Evolutionary conservation across 495 filamentous ascomycete genomes (phyloP), one percentile per base, ranked within the genome.

Genomic region (Letharia lupina): DNA sequence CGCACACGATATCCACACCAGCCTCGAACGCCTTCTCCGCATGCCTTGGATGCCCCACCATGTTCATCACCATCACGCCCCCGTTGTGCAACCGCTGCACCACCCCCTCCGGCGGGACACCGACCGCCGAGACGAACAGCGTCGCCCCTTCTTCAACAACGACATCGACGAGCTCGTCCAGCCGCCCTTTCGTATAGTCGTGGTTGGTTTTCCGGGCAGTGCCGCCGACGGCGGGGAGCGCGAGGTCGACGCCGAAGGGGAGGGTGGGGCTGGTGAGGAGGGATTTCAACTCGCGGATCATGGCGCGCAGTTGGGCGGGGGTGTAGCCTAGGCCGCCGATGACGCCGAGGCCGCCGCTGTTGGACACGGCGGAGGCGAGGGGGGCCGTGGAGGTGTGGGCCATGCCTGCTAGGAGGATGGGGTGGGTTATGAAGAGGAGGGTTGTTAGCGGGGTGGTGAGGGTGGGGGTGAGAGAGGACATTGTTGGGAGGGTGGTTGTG

Each of bases 21-120:
- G 84, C 80, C 50, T 88, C 82, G 6, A 96, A 80, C 39, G 91
- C 91, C 79, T 95, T 94, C 70, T 84, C 82, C 0, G 91, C 91
- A 74, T 96, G 91, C 70, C 86, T 88, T n/a, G 91, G 91, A 60
- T 87, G 85, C 0, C 91, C 91, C n/a, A 95, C 91, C 91, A 96
- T 96, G 73, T 95, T 96, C 91, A 95, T 95, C 33, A 95, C 79
- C 58, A 93, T 72, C 41, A 96, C 86, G 1, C 88, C 89, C 0
- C 85, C 88, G 13, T 79, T 79, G 70, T 96, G 91, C 31, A 96
- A 78, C 47, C 82, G 73, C 71, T 89, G 84, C 41, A 96, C 84
- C 4, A 89, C 82, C 52, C 73, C 76, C 61, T 77, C 77, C 0
- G 91, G 90, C 16, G 91, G 91, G 4, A 95, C 87, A 20, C 91